phyloP scores from a whole-genome alignment of 345 rosid genomes.

The Eucalyptus leucophloia region DNA sequence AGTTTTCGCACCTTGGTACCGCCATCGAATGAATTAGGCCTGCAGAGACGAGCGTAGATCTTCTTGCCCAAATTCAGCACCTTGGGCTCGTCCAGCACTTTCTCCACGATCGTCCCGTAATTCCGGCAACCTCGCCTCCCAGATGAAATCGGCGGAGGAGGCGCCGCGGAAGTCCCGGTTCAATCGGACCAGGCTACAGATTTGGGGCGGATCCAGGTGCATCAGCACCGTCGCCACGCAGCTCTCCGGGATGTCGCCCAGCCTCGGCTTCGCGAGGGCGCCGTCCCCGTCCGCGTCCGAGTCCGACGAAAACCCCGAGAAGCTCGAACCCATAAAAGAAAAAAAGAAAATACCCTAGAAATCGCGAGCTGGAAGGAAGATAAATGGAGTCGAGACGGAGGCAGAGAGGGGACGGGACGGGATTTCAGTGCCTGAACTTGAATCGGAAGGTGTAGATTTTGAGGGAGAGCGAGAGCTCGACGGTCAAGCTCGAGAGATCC shows the following conservation, averaged over 20 bases:
- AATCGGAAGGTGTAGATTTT: slow-evolving; percentile 3
- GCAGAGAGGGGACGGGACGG: neutral
- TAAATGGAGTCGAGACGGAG: neutral
- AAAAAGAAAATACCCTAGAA: neutral
- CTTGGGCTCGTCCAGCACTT: slow-evolving; percentile 25
- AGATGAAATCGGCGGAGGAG: slow-evolving; percentile 55
- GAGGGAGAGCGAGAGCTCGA: neutral
- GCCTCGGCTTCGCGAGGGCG: slow-evolving; percentile 10
- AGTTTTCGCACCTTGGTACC: slow-evolving; percentile 32
- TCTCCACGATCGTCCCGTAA: slow-evolving; percentile 15
- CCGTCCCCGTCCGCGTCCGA: neutral
- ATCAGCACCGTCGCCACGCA: slow-evolving; percentile 43
- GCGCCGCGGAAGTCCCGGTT: slow-evolving; percentile 36
- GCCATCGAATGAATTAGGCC: slow-evolving; percentile 25
- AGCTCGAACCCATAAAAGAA: slow-evolving; percentile 23
- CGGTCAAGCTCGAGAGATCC: neutral
- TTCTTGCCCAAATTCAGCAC: slow-evolving; percentile 17
- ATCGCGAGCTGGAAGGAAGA: neutral
- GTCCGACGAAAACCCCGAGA: slow-evolving; percentile 18
- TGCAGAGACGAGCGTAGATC: slow-evolving; percentile 27
- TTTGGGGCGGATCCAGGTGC: slow-evolving; percentile 40
- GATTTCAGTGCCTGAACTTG: slow-evolving; percentile 4
- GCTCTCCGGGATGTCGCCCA: slow-evolving; percentile 56
- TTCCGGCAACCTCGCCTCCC: slow-evolving; percentile 53
- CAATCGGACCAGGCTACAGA: slow-evolving; percentile 38